These are phyloP conservation scores for Euclidium syriacum DNA, from an alignment of 345 rosid genomes.

Conservation along the genomic window DNA sequence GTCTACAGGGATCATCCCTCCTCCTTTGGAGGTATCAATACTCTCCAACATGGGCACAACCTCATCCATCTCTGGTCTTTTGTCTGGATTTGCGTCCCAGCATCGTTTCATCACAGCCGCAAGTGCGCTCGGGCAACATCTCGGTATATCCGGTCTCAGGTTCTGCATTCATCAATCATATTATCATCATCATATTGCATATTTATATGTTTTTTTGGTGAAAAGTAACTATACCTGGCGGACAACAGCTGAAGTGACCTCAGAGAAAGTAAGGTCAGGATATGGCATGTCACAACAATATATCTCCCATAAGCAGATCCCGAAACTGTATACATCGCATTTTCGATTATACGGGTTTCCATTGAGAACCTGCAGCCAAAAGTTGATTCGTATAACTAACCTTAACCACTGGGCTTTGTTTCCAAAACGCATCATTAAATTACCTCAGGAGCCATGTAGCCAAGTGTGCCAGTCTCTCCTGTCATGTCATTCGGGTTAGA, in stretches of 20 bases:
- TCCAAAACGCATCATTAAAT: not conserved
- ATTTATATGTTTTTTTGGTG: not conserved
- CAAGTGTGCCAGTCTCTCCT: conserved; percentile 98
- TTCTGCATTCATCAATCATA: conserved; percentile 48
- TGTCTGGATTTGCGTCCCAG: conserved; percentile 96
- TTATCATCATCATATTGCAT: conserved; percentile 3
- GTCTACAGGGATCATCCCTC: conserved; percentile 94
- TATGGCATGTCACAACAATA: conserved; percentile 99
- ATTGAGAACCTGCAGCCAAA: conserved; percentile 76
- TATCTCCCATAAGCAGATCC: conserved; percentile 96
- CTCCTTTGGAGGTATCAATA: conserved; percentile 81
- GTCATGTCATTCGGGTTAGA: conserved; percentile 99
- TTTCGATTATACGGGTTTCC: conserved; percentile 94
- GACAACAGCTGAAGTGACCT: conserved; percentile 95
- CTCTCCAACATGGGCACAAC: conserved; percentile 89
- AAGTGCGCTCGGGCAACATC: conserved; percentile 90
- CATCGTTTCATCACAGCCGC: conserved; percentile 92
- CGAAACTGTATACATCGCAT: conserved; percentile 96
- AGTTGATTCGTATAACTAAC: not conserved
- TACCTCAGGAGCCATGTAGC: conserved; percentile 99
- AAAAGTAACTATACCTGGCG: conserved; percentile 54
- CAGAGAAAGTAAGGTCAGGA: conserved; percentile 90
- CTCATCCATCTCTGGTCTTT: conserved; percentile 97
- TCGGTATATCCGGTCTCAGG: conserved; percentile 94
- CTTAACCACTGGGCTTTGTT: not conserved